These are phyloP conservation scores for Cladosporium sp. DNA, from an alignment of 2,329 filamentous ascomycete species.

Conservation along the genomic window DNA sequence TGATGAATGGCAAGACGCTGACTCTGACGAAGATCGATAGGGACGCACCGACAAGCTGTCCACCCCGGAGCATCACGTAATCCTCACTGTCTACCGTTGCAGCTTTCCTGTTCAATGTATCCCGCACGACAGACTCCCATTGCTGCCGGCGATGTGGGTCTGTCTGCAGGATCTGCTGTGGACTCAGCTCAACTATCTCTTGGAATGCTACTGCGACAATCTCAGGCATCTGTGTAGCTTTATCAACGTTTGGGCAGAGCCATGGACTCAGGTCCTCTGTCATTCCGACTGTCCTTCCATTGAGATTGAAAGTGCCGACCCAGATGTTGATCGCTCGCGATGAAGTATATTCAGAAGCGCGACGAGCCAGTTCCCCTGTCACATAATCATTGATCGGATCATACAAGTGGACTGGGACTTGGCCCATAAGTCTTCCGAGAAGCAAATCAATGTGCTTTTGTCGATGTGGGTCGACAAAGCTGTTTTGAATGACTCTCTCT, in stretches of 20 bases:
- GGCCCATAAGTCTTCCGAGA: conserved; percentile 79
- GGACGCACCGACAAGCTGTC: conserved; percentile 90
- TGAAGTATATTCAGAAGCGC: conserved; percentile 67
- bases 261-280: conserved; percentile 77
- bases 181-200: conserved; percentile 95
- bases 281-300: conserved; percentile 76
- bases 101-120: conserved; percentile 69
- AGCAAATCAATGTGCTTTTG: conserved; percentile 95
- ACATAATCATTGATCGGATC: conserved; percentile 95
- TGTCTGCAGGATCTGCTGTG: conserved; percentile 98
- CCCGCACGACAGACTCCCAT: conserved; percentile 81
- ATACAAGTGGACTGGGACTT: conserved; percentile 77
- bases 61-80: conserved; percentile 86
- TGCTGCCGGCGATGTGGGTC: conserved; percentile 78
- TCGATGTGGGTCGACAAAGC: conserved; percentile 87
- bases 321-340: conserved; percentile 71
- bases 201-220: conserved; percentile 92
- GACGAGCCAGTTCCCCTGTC: conserved; percentile 65
- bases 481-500: conserved; percentile 93
- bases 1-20: conserved; percentile 73
- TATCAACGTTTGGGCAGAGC: conserved; percentile 66
- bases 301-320: conserved; percentile 91
- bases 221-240: conserved; percentile 63
- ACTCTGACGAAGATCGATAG: conserved; percentile 86
- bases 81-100: conserved; percentile 62